phyloP scores from a whole-genome alignment of 306 rosid species.

The Acacia melanoxylon region DNA sequence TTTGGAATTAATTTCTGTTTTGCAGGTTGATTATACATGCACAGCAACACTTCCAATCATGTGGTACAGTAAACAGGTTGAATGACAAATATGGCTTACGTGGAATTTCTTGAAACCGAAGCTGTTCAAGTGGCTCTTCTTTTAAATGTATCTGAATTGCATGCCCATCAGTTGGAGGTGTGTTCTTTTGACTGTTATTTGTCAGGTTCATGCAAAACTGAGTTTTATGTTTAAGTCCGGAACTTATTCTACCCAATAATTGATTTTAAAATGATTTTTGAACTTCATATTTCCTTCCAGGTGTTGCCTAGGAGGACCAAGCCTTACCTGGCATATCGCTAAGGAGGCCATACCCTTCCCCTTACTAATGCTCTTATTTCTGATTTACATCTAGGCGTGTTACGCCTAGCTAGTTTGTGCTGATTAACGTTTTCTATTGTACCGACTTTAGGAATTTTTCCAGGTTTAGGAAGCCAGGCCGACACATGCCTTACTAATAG shows the following conservation, averaged over 20 bases:
- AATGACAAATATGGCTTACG: constrained; percentile 91
- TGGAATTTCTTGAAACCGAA: constrained; percentile 85
- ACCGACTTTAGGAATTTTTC: too few relatives aligned
- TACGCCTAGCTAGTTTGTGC: neutral
- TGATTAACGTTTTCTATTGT: constrained; percentile 21
- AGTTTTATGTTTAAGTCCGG: constrained; percentile 16
- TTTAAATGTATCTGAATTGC: constrained; percentile 85
- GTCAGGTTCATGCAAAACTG: neutral
- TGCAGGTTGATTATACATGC: constrained; percentile 95
- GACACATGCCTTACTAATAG: constrained; percentile 87
- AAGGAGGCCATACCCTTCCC: too few relatives aligned
- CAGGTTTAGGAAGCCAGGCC: constrained; percentile 69
- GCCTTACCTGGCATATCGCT: too few relatives aligned
- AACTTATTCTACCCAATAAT: constrained; percentile 1
- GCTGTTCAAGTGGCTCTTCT: constrained; percentile 86
- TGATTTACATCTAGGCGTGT: too few relatives aligned
- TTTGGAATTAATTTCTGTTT: constrained; percentile 30
- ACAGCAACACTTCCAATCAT: constrained; percentile 94
- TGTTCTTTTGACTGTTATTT: neutral
- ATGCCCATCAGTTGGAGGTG: constrained; percentile 93
- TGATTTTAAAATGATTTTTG: constrained; percentile 19
- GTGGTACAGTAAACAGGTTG: constrained; percentile 90
- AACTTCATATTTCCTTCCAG: constrained; percentile 38
- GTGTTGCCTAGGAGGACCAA: constrained; percentile 41
- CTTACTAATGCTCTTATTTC: too few relatives aligned